Evolutionary conservation across 305 asterid species (phyloP), one percentile per base, ranked within the genome.

Genomic region (Fraxinus baroniana): DNA sequence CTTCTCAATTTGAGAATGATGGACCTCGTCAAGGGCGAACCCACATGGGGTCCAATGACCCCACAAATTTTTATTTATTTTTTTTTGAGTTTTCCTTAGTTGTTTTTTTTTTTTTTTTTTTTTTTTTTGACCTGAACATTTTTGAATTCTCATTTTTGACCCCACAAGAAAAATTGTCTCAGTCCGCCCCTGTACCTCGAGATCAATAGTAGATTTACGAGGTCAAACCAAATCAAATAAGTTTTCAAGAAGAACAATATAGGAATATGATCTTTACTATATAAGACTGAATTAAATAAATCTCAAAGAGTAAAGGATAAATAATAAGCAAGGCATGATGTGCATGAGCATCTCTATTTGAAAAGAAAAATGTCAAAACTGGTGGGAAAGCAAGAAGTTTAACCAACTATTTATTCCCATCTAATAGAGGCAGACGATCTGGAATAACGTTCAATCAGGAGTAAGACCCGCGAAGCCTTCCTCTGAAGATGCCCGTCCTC

Each of bases 401-500:
- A 26, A 26, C 30, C 76, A 90, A 41, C 84, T 85, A 79, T 72
- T 74, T 28, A 87, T 30, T 18, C 89, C 89, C n/a, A 85, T 60
- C 13, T 80, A 89, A 87, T 79, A 84, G 90, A 88, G 5, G 87
- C 84, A 0, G 94, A 90, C 3, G 93, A 89, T 85, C 87, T 89
- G 7, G 95, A 84, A 80, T 86, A 83, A 3, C 91, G 89, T 44
- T 90, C 94, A 73, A 90, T 89, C 28, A 88, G 89, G 8, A 92
- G 88, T 64, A 92, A 79, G 12, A 88, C 92, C 83, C 80, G 87
- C 68, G 91, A 89, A 5, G 95, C 94, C 85, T 90, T 92, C 86
- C 89, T 89, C 66, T 90, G 94, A 57, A 92, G 93, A 85, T 86
- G 92, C 35, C 90, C 91, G n/a, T 84, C 90, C 75, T 89, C 91